A percentile compares a stretch with the other conserved stretches of the same genome.
phyloP scores from a whole-genome alignment of 768 basidiomycete species.

The Naganishia randhawae region DNA sequence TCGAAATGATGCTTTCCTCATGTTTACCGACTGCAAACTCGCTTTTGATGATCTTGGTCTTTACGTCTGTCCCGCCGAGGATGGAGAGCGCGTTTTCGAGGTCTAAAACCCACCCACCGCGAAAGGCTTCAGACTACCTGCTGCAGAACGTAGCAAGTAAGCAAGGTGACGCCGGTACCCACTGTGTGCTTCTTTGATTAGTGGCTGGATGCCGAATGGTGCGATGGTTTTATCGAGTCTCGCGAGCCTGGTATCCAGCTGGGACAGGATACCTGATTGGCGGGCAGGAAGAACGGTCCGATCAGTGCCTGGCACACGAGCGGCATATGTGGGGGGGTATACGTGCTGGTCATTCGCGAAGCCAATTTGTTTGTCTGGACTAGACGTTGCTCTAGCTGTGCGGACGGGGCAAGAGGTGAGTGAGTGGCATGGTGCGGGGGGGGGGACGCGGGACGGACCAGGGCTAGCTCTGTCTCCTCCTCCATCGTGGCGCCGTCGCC shows the following conservation, averaged over 20 bases:
- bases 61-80: slow-evolving; percentile 24
- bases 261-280: slow-evolving; percentile 41
- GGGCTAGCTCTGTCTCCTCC: slow-evolving; percentile 47
- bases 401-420: not conserved
- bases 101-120: slow-evolving; percentile 28
- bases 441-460: slow-evolving; percentile 29
- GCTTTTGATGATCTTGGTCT: slow-evolving; percentile 32
- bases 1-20: slow-evolving; percentile 43
- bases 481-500: too few relatives aligned
- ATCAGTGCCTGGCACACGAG: not conserved
- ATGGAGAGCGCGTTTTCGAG: slow-evolving; percentile 38
- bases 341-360: slow-evolving; percentile 47
- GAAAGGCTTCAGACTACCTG: not conserved
- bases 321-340: not conserved
- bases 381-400: slow-evolving; percentile 47
- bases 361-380: slow-evolving; percentile 47
- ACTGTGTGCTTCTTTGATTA: slow-evolving; percentile 46
- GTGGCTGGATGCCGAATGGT: slow-evolving; percentile 45
- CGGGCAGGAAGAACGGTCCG: not conserved
- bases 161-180: slow-evolving; percentile 19
- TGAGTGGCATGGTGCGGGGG: not conserved
- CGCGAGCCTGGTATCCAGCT: slow-evolving; percentile 45
- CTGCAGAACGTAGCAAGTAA: not conserved
- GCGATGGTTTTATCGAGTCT: slow-evolving; percentile 48
- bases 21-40: slow-evolving; percentile 43